Base-by-base conservation (phyloP, 345 rosid genomes). In the Erucastrum elatum region DNA sequence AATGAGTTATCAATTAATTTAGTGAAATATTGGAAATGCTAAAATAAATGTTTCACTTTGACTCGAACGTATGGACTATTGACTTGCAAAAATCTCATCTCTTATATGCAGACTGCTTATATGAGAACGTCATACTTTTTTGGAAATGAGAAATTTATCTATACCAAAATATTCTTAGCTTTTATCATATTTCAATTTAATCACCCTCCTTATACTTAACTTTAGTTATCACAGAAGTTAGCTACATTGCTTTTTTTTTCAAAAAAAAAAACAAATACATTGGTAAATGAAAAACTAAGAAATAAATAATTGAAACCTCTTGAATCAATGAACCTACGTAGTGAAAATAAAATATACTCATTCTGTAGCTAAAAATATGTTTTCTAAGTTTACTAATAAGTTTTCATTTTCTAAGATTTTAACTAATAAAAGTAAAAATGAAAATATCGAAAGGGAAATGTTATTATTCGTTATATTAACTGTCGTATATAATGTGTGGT, bases 31-130 rank as follows among this genome's bases (percentile, higher is more conserved):
- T 39, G 33, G 4, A 66, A 72, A 39, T 55, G 59, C 64, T 6
- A 56, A 70, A 39, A 35, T 3, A 71, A 64, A 37, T 16, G 17
- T 64, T 56, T 30, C 72, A 56, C 10, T 66, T 66, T 66, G 63
- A 66, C 73, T 78, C 4, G 3, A 58, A 66, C 15, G 5, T 72
- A 41, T 44, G 17, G 30, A 29, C 0, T 58, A 49, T 4, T 1
- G 0, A 41, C 39, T 2, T 71, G 2, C 10, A 3, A 31, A 30
- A 44, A 44, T 44, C 51, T 4, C 59, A 29, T 53, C 30, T n/a
- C 17, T 10, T 49, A 61, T 4, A 34, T 35, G 10, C 21, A 21
- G 21, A 21, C 21, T 21, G 21, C 17, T 10, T 49, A 61, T 4
- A 34, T 35, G 10, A 35, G 41, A 29, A 29, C 31, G 31, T 29